Base-by-base conservation (phyloP, 1,139 yeast species). In the Yueomyces sp. region DNA sequence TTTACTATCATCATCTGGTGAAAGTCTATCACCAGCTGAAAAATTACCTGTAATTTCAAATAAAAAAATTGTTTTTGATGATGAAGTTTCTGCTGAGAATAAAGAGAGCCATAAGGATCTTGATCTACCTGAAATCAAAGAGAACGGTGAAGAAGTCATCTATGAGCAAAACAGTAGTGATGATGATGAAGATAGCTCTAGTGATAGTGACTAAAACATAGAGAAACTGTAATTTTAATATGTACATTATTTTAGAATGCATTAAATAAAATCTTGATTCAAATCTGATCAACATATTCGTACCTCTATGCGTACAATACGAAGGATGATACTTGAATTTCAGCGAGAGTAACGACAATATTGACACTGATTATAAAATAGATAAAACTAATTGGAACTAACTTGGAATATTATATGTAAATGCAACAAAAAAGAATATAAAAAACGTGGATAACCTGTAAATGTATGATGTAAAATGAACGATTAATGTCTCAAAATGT, bases 21-120 rank as follows among this genome's bases (percentile, higher is more conserved):
- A 50, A 36, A 43, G 41, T 27, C 39, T 42, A 27, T 53, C 62
- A 4, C 54, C 54, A 46, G 62, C 55, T 6, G 67, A 64, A 41
- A 57, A 61, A 29, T 45, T 62, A 42, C 67, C 70, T 25, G 68
- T 66, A 8, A 67, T 65, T 36, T 67, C 69, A 9, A 64, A 62
- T 51, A 67, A 60, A 46, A 67, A 64, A 50, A 65, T 65, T 43
- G 61, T 55, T 27, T 66, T 66, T 46, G 69, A 65, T 48, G 70
- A 66, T 48, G 63, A 57, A 46, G 60, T 55, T 26, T 57, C 60
- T 31, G 53, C 55, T 19, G 64, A 57, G 44, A 61, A 61, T 45
- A 56, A 53, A 41, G 63, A 56, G 44, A 59, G 63, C 42, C 64
- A 60, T 46, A 59, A 57, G 42, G 65, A 61, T 27, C 41, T 61